Conservation (phyloP, 225 moss, liverwort and hornwort genomes). For the Lunularia cruciata region DNA sequence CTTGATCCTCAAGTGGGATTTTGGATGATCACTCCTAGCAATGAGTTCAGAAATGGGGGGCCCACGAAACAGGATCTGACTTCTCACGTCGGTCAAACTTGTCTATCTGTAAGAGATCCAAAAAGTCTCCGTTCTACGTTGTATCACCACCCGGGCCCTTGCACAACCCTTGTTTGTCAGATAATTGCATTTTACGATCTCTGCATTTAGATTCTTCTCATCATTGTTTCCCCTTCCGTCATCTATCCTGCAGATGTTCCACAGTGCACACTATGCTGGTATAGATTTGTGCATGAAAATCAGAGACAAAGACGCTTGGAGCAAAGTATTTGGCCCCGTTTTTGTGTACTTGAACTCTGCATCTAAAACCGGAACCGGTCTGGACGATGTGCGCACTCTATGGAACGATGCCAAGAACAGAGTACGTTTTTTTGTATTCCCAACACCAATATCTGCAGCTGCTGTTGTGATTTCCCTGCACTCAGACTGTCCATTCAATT, state of each 20-base stretch:
- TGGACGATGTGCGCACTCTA: constrained; percentile 17
- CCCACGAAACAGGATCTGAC: constrained; percentile 65
- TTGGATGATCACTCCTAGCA: constrained; percentile 64
- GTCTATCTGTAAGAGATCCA: constrained; percentile 50
- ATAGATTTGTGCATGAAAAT: constrained; percentile 27
- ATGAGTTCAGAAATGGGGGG: constrained; percentile 72
- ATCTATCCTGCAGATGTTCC: constrained; percentile 53
- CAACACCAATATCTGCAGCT: background rate
- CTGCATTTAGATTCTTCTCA: background rate
- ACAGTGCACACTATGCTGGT: constrained; percentile 68
- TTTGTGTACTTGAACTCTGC: constrained; percentile 56
- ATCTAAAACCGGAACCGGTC: constrained; percentile 25
- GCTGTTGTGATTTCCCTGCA: background rate
- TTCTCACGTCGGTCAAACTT: constrained; percentile 71
- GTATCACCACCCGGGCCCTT: background rate
- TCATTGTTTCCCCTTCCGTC: background rate
- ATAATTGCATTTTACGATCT: background rate
- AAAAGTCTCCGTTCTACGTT: background rate
- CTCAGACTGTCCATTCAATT: background rate
- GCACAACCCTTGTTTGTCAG: background rate
- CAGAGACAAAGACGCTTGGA: constrained; percentile 53
- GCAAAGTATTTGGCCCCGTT: constrained; percentile 64
- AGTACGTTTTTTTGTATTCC: constrained; percentile 2
- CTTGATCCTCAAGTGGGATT: constrained; percentile 52
- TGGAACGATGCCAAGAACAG: constrained; percentile 52